phyloP scores from a whole-genome alignment of 148 eudicot genomes.

The Euryodendron excelsum region DNA sequence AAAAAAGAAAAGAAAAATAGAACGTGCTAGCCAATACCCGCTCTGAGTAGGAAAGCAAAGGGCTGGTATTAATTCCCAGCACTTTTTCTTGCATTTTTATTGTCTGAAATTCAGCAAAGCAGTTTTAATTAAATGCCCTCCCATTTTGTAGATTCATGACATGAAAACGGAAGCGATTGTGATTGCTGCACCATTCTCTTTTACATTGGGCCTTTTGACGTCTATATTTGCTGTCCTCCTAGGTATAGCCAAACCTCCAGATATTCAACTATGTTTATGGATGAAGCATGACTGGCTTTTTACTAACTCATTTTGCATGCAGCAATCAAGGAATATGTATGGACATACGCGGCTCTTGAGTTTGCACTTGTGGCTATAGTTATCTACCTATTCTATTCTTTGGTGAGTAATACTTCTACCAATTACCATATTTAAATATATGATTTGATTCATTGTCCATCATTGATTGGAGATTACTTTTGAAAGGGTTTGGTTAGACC shows the following conservation, averaged over 20 bases:
- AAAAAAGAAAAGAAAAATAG: not conserved
- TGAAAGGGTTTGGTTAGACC: not conserved
- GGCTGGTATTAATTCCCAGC: not conserved
- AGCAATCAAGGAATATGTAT: conserved; percentile 82
- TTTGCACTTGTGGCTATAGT: conserved; percentile 70
- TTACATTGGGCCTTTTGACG: conserved; percentile 59
- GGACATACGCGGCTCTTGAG: conserved; percentile 92
- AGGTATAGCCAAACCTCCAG: conserved; percentile 42
- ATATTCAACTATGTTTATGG: not conserved
- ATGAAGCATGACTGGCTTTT: conserved; percentile 2
- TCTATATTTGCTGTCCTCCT: conserved; percentile 70
- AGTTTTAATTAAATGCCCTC: not conserved
- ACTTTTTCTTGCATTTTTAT: not conserved
- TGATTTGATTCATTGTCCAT: not conserved
- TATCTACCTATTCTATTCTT: conserved; percentile 57
- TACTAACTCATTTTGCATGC: conserved; percentile 31
- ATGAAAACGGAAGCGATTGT: conserved; percentile 64
- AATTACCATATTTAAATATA: not conserved
- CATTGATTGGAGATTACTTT: not conserved
- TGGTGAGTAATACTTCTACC: conserved; percentile 39
- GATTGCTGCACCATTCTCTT: conserved; percentile 82
- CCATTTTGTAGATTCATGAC: conserved; percentile 49
- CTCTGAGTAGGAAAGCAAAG: not conserved
- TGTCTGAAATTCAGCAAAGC: not conserved
- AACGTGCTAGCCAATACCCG: not conserved